phyloP scores from a whole-genome alignment of 164 flowering plant species.

The Tinospora cordifolia region DNA sequence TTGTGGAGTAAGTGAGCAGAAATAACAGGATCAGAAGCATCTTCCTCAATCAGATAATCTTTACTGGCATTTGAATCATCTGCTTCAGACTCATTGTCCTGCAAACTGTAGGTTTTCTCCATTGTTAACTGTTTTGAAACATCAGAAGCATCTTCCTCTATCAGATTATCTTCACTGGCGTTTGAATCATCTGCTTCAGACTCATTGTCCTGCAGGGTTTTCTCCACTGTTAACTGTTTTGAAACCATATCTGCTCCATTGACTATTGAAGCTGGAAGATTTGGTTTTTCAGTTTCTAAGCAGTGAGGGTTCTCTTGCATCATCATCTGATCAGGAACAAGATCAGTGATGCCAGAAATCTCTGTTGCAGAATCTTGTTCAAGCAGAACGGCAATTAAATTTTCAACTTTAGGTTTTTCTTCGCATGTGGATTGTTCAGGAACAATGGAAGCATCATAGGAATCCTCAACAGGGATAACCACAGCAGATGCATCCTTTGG shows the following conservation, averaged over 20 bases:
- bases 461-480: neutral
- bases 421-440: neutral
- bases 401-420: neutral
- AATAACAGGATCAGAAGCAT: neutral
- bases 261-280: too few species aligned
- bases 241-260: neutral
- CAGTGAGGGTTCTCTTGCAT: neutral
- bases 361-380: neutral
- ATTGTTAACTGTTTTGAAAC: neutral
- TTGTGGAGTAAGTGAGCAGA: neutral
- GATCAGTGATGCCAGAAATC: neutral
- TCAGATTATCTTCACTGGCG: neutral
- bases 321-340: neutral
- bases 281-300: neutral
- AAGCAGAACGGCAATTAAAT: neutral
- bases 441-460: neutral
- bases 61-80: slow-evolving; percentile 1
- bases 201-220: neutral
- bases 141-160: neutral
- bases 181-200: slow-evolving; percentile 5
- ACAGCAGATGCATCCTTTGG: neutral
- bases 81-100: neutral
- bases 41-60: neutral
- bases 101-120: neutral
- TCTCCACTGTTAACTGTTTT: neutral